Evolutionary conservation across 257 asterid species (phyloP), one percentile per base, ranked within the genome.

Genomic region (Solanum chmielewskii): DNA sequence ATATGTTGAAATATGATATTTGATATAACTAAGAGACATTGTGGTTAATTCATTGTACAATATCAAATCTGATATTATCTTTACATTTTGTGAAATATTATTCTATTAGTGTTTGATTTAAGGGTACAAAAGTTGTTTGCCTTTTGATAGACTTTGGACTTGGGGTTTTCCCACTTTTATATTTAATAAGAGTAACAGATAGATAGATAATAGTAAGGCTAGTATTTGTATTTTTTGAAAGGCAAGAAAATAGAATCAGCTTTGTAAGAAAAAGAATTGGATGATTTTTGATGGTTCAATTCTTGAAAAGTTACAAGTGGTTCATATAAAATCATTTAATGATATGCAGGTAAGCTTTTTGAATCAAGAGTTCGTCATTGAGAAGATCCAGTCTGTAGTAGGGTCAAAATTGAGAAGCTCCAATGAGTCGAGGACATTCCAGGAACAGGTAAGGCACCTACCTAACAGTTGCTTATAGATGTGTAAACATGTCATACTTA

Each of bases 391-490:
- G 84, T 90, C 95, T 88, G 89, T 91, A 52, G 88, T 95, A 82
- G 99, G 96, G 90, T 95, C 93, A 60, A 94, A 93, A 89, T 86
- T 97, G 91, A 91, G 98, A 93, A 94, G 91, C 93, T 97, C 94
- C 84, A 95, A 97, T 82, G 99, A 94, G 87, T 94, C 97, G 10
- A 92, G 98, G 86, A 92, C 92, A 88, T 97, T 97, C 90, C 95
- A 93, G 75, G 99, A 97, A 90, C 99, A 95, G 99, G 99, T 95
- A 92, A 75, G 52, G 83, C 56, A 39, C 82, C 82, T 74, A 21
- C 15, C 47, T 73, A 13, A 35, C 31, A 74, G 82, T 39, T 74
- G 52, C 6, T 20, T 74, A 71, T 33, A 71, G 15, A 33, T 71
- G 20, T 71, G 78, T 71, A 71, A 71, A 33, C 78, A 35, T 71